These are phyloP conservation scores for Dryas drummondii DNA, from an alignment of 306 rosid species.

Conservation along the genomic window DNA sequence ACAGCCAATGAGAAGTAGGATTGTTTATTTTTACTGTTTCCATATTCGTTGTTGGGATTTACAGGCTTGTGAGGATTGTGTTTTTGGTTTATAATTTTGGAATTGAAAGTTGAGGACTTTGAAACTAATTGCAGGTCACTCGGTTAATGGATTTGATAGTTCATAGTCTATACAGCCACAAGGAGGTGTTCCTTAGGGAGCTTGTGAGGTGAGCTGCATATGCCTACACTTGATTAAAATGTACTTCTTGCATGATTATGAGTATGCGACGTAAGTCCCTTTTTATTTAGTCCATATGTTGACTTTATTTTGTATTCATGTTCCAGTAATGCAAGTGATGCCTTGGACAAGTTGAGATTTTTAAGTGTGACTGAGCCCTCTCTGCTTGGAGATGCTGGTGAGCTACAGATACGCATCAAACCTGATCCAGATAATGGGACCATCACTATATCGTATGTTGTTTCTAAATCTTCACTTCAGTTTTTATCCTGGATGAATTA, in stretches of 20 bases:
- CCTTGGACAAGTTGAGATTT: conserved; percentile 94
- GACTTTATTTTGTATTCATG: background rate
- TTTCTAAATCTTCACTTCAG: background rate
- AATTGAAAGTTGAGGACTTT: conserved; percentile 15
- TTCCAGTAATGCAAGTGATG: conserved; percentile 90
- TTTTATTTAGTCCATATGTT: conserved; percentile 1
- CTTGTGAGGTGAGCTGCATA: conserved; percentile 67
- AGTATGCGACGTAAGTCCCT: too few species aligned
- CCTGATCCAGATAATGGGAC: conserved; percentile 87
- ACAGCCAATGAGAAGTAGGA: background rate
- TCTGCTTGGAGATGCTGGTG: conserved; percentile 86
- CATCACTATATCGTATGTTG: conserved; percentile 70
- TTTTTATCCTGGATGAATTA: background rate
- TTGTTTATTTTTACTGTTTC: background rate
- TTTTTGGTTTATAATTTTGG: background rate
- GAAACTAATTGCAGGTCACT: conserved; percentile 61
- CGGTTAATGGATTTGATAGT: conserved; percentile 87
- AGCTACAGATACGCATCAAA: conserved; percentile 84
- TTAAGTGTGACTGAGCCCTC: conserved; percentile 95
- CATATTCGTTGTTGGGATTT: background rate
- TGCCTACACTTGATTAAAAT: background rate
- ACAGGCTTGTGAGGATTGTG: background rate
- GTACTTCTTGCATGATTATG: background rate
- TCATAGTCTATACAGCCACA: conserved; percentile 92
- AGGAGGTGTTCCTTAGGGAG: conserved; percentile 89